Conservation (phyloP, 2,329 filamentous ascomycete genomes). For the Nothopassalora personata region DNA sequence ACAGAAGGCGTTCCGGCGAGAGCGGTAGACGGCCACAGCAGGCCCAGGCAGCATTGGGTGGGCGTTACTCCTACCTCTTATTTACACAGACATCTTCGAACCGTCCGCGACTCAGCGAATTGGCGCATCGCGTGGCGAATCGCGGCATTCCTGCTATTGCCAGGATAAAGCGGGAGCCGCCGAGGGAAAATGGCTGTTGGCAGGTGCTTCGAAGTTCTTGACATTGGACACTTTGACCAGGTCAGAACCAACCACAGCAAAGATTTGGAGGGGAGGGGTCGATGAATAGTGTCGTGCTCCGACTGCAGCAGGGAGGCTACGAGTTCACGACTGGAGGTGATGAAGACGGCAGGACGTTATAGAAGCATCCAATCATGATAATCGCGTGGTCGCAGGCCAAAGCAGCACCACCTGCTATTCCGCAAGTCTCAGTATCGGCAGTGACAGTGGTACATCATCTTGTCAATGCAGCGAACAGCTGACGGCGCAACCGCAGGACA, state of each 20-base stretch:
- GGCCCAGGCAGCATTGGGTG: background rate
- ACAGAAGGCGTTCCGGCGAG: background rate
- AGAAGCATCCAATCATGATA: slow-evolving; percentile 1
- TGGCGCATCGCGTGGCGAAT: background rate
- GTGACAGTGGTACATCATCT: background rate
- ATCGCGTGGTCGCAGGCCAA: background rate
- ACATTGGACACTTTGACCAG: background rate
- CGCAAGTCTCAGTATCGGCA: background rate
- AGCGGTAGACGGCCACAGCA: background rate
- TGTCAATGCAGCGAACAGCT: background rate
- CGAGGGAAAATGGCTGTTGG: background rate
- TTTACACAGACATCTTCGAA: background rate
- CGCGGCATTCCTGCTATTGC: background rate
- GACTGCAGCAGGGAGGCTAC: background rate
- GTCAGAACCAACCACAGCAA: background rate
- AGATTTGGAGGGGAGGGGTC: background rate
- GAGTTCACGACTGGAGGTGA: background rate
- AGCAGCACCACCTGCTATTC: background rate
- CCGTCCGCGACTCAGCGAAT: background rate
- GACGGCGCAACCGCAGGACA: too few relatives aligned
- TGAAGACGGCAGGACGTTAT: background rate
- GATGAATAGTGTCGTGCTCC: background rate
- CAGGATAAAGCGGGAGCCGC: background rate
- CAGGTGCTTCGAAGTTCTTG: background rate
- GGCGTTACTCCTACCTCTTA: background rate